Base-by-base conservation (phyloP, 306 rosid species). In the Gleditsia sinensis region DNA sequence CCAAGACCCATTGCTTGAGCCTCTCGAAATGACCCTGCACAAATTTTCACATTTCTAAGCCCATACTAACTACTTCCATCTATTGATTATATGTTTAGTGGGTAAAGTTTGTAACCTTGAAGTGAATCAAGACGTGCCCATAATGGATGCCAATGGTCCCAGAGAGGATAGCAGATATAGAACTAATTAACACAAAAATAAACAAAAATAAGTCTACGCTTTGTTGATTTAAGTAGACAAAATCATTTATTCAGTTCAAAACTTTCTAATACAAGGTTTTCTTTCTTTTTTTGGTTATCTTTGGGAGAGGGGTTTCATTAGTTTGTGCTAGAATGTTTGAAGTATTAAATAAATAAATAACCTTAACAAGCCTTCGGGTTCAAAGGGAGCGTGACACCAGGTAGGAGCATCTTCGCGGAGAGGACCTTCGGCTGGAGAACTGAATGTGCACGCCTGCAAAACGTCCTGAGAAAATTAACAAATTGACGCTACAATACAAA, bases 321-420 rank as follows among this genome's bases (percentile, higher is more conserved):
- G 11, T 37, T 37, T 37, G 10, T 37, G 8, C 1, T 6, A 37
- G 6, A 37, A 37, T 37, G 8, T n/a, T n/a, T n/a, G n/a, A n/a
- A n/a, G n/a, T n/a, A n/a, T n/a, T n/a, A n/a, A n/a, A n/a, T n/a
- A n/a, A n/a, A n/a, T n/a, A n/a, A 6, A 6, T 32, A 9, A 86
- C 91, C 96, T 88, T 65, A 88, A 61, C 64, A 90, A 76, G 67
- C 93, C 93, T 71, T 90, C 93, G 0, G 96, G 96, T 71, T 90
- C 96, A 65, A 90, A 88, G 2, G 96, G 91, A 50, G 84, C 91
- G 1, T 9, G 84, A 69, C 96, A 88, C 93, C 93, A 88, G 72
- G 25, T 50, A 16, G 96, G 90, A 55, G 93, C 91, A 6, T 80
- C 80, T 25, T 69, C 49, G 3, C 93, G 81, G 9, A 82, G 71